phyloP scores from a whole-genome alignment of 805 yeast genomes.

The Candida maesae region DNA sequence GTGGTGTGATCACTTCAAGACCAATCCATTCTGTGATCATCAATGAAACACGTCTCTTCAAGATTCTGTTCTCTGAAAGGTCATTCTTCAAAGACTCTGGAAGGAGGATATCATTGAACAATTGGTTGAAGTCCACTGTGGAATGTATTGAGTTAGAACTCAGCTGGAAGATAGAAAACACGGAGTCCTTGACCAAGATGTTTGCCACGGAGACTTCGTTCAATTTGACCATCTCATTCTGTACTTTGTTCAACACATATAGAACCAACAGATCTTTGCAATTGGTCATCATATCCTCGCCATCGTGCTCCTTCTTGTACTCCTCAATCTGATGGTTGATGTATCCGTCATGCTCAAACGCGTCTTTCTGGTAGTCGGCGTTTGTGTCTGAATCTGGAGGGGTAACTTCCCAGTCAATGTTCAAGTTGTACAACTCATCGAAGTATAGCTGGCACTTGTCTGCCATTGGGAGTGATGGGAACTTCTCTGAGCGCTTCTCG shows the following conservation, averaged over 20 bases:
- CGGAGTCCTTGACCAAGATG: slow-evolving; percentile 70
- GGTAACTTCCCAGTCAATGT: slow-evolving; percentile 44
- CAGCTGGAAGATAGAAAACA: slow-evolving; percentile 77
- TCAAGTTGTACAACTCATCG: slow-evolving; percentile 34
- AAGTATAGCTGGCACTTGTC: slow-evolving; percentile 46
- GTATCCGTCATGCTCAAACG: slow-evolving; percentile 32
- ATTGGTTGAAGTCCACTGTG: slow-evolving; percentile 62
- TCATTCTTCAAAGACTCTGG: slow-evolving; percentile 51
- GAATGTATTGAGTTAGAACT: slow-evolving; percentile 65
- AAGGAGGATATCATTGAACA: slow-evolving; percentile 56
- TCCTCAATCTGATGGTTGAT: slow-evolving; percentile 26
- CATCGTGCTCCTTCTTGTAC: slow-evolving; percentile 30
- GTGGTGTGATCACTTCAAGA: slow-evolving; percentile 52
- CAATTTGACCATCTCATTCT: slow-evolving; percentile 32
- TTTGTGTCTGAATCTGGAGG: slow-evolving; percentile 36
- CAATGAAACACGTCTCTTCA: slow-evolving; percentile 73
- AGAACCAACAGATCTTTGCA: slow-evolving; percentile 55
- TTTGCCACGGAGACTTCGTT: slow-evolving; percentile 38
- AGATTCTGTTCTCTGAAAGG: slow-evolving; percentile 51
- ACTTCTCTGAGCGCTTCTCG: slow-evolving; percentile 20
- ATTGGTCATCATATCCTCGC: slow-evolving; percentile 56
- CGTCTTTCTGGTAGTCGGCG: slow-evolving; percentile 38
- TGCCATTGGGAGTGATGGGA: slow-evolving; percentile 26
- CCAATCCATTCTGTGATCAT: slow-evolving; percentile 80
- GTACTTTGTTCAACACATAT: slow-evolving; percentile 57